Conservation (phyloP, 2,329 filamentous ascomycete species). For the Lecanicillium sp. region DNA sequence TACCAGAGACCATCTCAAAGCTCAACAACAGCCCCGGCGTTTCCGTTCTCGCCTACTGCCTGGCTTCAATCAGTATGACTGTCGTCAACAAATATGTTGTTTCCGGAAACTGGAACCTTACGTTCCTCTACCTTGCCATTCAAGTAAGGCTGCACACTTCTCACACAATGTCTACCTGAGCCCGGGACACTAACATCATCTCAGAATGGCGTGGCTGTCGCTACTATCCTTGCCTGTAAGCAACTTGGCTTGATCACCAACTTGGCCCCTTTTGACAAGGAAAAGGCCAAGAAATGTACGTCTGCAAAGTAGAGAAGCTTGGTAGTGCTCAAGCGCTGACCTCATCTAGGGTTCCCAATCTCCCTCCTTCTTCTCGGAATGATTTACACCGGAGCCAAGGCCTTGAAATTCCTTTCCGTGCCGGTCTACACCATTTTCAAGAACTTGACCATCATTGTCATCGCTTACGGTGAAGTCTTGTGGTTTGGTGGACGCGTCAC, state of each 20-base stretch:
- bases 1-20: slow-evolving; percentile 8
- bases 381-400: slow-evolving; percentile 92
- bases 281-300: slow-evolving; percentile 83
- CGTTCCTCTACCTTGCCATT: slow-evolving; percentile 79
- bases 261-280: slow-evolving; percentile 66
- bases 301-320: not conserved
- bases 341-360: slow-evolving; percentile 70
- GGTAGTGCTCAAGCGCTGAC: not conserved
- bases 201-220: slow-evolving; percentile 76
- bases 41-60: slow-evolving; percentile 77
- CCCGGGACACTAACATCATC: slow-evolving; percentile 3
- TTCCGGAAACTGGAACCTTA: slow-evolving; percentile 82
- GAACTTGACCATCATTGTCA: slow-evolving; percentile 91
- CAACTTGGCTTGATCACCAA: slow-evolving; percentile 69
- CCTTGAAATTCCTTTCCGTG: slow-evolving; percentile 83
- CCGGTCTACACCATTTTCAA: slow-evolving; percentile 97
- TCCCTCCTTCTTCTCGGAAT: slow-evolving; percentile 87
- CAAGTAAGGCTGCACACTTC: slow-evolving; percentile 52
- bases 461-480: slow-evolving; percentile 87
- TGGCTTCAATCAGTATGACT: slow-evolving; percentile 88
- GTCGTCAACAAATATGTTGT: slow-evolving; percentile 96
- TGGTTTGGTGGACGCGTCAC: slow-evolving; percentile 91
- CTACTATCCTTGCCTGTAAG: slow-evolving; percentile 72
- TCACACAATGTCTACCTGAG: no score
- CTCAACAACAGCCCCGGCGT: slow-evolving; percentile 23